Conservation (phyloP, 2,329 filamentous ascomycete genomes). For the Acrocalymma vagum region DNA sequence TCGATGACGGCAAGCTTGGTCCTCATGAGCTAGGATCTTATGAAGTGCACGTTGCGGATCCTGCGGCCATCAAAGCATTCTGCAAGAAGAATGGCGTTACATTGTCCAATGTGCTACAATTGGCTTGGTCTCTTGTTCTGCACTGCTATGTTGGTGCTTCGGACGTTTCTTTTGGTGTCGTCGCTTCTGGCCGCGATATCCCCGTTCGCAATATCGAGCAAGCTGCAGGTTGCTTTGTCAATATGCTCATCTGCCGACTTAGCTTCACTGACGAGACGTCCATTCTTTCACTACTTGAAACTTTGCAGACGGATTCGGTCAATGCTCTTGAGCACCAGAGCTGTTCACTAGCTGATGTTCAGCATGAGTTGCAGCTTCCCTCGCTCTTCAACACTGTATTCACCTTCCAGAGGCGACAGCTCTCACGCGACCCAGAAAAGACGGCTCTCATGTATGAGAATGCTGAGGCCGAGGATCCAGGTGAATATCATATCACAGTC, state of each 20-base stretch:
- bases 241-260: constrained; percentile 63
- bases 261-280: constrained; percentile 44
- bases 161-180: constrained; percentile 64
- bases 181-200: constrained; percentile 62
- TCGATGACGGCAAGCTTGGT: constrained; percentile 43
- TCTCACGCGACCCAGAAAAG: constrained; percentile 30
- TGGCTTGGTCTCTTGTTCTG: constrained; percentile 62
- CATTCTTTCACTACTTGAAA: constrained; percentile 52
- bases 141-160: constrained; percentile 56
- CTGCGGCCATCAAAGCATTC: constrained; percentile 36
- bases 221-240: constrained; percentile 63
- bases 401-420: constrained; percentile 42
- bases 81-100: constrained; percentile 55
- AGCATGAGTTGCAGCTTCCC: constrained; percentile 44
- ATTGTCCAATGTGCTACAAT: constrained; percentile 59
- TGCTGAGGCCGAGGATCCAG: constrained; percentile 44
- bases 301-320: constrained; percentile 57
- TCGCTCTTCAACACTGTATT: constrained; percentile 48
- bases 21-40: constrained; percentile 46
- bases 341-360: constrained; percentile 53
- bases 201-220: constrained; percentile 58
- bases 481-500: constrained; percentile 45
- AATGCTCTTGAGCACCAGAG: constrained; percentile 58
- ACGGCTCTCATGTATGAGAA: constrained; percentile 40
- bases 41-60: constrained; percentile 49